Conservation (phyloP, 2,329 filamentous ascomycete genomes). For the Aspergillus sergii region DNA sequence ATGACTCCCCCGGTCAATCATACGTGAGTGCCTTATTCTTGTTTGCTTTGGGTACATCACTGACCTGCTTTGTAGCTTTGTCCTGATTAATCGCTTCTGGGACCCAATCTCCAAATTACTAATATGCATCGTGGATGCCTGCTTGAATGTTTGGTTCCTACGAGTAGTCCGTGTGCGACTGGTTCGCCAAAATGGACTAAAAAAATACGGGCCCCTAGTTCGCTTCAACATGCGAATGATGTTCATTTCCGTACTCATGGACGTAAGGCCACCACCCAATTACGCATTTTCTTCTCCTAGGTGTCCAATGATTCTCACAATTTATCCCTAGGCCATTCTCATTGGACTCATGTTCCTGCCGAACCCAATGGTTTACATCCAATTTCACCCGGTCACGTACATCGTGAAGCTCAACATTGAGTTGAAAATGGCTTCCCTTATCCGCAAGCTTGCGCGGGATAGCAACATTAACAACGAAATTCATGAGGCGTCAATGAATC, state of each 20-base stretch:
- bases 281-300: not conserved
- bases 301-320: not conserved
- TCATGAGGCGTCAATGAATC: not conserved
- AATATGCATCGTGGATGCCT: not conserved
- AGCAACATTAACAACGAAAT: not conserved
- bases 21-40: not conserved
- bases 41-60: not conserved
- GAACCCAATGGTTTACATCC: not conserved
- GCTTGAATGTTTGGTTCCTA: not conserved
- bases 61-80: not conserved
- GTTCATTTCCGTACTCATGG: not conserved
- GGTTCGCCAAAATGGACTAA: not conserved
- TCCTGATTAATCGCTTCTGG: not conserved
- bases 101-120: not conserved
- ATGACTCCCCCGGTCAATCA: not conserved
- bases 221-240: not conserved
- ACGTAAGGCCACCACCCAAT: not conserved
- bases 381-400: not conserved
- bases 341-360: conserved; percentile 2
- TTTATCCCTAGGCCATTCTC: not conserved
- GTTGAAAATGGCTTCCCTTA: not conserved
- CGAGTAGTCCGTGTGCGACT: not conserved
- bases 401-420: conserved; percentile 1
- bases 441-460: not conserved
- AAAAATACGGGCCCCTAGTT: not conserved